Conservation (phyloP, 768 basidiomycete species). For the Suillus discolor region DNA sequence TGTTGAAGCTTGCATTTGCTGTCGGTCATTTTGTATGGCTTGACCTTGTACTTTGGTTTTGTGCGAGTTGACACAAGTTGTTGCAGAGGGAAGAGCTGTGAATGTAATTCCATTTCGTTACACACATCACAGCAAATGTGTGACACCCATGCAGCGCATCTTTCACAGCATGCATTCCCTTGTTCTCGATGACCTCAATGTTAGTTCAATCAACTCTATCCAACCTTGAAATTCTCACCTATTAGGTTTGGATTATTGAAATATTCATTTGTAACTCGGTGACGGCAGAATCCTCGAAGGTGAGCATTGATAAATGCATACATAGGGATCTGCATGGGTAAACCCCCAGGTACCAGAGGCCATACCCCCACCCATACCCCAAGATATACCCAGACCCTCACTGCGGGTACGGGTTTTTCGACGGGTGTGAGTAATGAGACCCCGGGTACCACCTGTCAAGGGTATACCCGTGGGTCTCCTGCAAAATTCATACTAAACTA, state of each 20-base stretch:
- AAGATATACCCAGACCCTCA: constrained; percentile 1
- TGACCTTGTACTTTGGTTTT: constrained; percentile 1
- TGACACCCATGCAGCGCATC: not conserved
- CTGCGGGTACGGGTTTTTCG: not conserved
- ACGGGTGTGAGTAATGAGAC: not conserved
- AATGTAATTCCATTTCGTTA: not conserved
- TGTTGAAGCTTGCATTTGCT: not conserved
- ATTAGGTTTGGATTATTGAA: too few relatives aligned
- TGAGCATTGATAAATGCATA: too few relatives aligned
- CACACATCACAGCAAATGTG: constrained; percentile 7
- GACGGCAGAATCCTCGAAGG: too few relatives aligned
- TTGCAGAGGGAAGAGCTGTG: not conserved
- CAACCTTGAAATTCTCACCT: too few relatives aligned
- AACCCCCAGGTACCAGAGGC: constrained; percentile 1
- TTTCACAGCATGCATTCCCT: constrained; percentile 3
- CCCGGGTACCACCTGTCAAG: not conserved
- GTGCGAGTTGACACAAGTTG: not conserved
- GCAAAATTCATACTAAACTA: too few relatives aligned
- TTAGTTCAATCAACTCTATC: too few relatives aligned
- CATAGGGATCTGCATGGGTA: constrained; percentile 8
- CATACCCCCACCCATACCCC: constrained; percentile 7
- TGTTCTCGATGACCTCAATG: too few relatives aligned
- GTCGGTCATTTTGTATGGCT: not conserved
- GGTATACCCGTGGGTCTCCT: not conserved
- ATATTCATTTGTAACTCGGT: too few relatives aligned